A percentile compares a stretch with the other conserved stretches of the same genome.
These are phyloP conservation scores for Elsinoe necatrix DNA, from an alignment of 2,329 filamentous ascomycete genomes.

Conservation along the genomic window DNA sequence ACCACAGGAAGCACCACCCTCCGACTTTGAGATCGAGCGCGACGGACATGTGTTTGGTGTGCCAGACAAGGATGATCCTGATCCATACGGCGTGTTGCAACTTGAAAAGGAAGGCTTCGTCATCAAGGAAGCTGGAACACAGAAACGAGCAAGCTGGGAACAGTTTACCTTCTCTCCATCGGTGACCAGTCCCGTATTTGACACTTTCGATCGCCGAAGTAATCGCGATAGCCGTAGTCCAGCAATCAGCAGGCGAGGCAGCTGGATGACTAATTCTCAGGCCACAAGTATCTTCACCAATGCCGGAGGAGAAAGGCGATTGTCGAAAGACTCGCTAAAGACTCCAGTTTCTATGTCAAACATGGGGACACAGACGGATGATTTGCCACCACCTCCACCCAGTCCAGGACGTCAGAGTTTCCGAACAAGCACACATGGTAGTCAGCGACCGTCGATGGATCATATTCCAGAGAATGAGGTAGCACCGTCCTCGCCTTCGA, in stretches of 20 bases:
- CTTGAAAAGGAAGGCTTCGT: slow-evolving; percentile 85
- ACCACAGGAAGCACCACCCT: slow-evolving; percentile 63
- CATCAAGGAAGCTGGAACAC: slow-evolving; percentile 80
- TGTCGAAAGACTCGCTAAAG: slow-evolving; percentile 1
- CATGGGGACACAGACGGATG: slow-evolving; percentile 51
- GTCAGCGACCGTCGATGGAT: slow-evolving; percentile 20
- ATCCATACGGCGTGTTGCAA: slow-evolving; percentile 84
- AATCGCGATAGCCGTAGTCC: slow-evolving; percentile 48
- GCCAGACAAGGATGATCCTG: slow-evolving; percentile 70
- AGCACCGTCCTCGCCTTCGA: slow-evolving; percentile 1
- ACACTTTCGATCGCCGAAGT: slow-evolving; percentile 56
- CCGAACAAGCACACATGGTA: slow-evolving; percentile 14
- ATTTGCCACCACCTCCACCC: slow-evolving; percentile 14
- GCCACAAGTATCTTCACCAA: slow-evolving; percentile 33
- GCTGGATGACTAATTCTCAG: slow-evolving; percentile 54
- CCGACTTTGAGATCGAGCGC: slow-evolving; percentile 56
- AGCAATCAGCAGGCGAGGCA: slow-evolving; percentile 50
- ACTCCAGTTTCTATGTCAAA: slow-evolving; percentile 50
- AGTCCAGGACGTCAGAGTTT: slow-evolving; percentile 18
- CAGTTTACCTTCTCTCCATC: slow-evolving; percentile 75
- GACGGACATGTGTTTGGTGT: slow-evolving; percentile 61
- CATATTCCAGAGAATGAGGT: slow-evolving; percentile 29
- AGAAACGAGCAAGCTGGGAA: slow-evolving; percentile 63
- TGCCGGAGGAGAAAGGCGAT: background rate
- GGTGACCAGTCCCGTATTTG: slow-evolving; percentile 62